Evolutionary conservation across 2,329 filamentous ascomycete genomes (phyloP).

Genomic region (Penicillium sclerotiorum): DNA sequence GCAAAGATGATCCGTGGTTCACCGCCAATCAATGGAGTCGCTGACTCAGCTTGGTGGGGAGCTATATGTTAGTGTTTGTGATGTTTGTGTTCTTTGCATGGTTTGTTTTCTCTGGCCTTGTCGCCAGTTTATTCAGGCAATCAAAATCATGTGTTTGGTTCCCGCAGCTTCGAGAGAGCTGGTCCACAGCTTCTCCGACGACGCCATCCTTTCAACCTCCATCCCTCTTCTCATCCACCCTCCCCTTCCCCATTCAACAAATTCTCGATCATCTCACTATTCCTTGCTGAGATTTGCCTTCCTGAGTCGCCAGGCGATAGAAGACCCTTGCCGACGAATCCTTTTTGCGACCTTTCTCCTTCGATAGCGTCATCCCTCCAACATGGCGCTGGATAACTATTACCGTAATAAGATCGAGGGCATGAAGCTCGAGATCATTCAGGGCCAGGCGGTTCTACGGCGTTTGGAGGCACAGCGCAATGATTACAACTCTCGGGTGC

Average conservation of each 20-base stretch:
- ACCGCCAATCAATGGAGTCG: slow-evolving; percentile 18
- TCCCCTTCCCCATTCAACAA: not conserved
- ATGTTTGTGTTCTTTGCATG: slow-evolving; percentile 3
- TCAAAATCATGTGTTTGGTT: slow-evolving; percentile 13
- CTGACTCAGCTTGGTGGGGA: slow-evolving; percentile 20
- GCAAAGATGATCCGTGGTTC: slow-evolving; percentile 20
- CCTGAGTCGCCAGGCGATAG: too few relatives aligned
- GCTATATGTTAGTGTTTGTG: slow-evolving; percentile 18
- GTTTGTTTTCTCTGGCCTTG: not conserved
- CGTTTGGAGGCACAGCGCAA: slow-evolving; percentile 97
- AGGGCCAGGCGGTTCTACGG: slow-evolving; percentile 92
- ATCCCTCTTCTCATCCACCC: not conserved
- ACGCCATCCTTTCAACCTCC: slow-evolving; percentile 8
- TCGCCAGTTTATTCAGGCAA: slow-evolving; percentile 10
- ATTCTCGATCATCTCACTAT: not conserved
- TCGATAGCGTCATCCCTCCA: slow-evolving; percentile 34
- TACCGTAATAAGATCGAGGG: slow-evolving; percentile 99
- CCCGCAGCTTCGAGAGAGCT: slow-evolving; percentile 20
- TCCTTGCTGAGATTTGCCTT: too few relatives aligned
- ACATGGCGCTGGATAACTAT: slow-evolving; percentile 98
- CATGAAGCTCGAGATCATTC: slow-evolving; percentile 99
- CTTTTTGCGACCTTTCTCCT: too few relatives aligned
- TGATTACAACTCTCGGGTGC: slow-evolving; percentile 98
- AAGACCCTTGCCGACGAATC: too few relatives aligned
- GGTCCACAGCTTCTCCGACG: slow-evolving; percentile 7